Base-by-base conservation (phyloP, 257 asterid genomes). In the Petunia axillaris region DNA sequence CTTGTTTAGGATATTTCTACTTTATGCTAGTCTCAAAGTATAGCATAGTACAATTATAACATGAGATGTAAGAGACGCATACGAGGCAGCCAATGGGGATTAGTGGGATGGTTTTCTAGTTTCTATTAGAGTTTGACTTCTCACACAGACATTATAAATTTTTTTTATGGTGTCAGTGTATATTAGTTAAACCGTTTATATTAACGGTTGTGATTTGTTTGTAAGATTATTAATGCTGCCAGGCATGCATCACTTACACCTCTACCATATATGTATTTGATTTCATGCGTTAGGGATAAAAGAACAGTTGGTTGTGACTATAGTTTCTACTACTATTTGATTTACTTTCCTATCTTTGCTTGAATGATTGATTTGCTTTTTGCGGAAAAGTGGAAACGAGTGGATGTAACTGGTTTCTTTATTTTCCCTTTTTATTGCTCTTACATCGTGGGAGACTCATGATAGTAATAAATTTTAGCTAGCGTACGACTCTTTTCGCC, bases 21-120 rank as follows among this genome's bases (percentile, higher is more conserved):
- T 64, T 73, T 60, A 5, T 48, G 76, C 57, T 81, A 41, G 46
- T 78, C 8, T 16, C 9, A 66, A 16, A 55, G 64, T n/a, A 40
- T 68, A 75, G 57, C 59, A 82, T 41, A 77, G 74, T 48, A 25
- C 25, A 25, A 25, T 25, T 25, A 50, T 77, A 13, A 86, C 52
- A 76, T 87, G 89, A 88, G 90, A 83, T 87, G 90, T 87, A 87
- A 87, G 90, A 84, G 82, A 87, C 83, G 90, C 90, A 87, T 87
- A 84, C 90, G 79, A 87, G 87, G 90, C 65, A 81, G 88, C 81
- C 83, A 66, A 25, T 5, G 50, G 71, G 71, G 6, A 36, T 38
- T 39, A 70, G 39, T 48, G 38, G 76, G 71, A 40, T 4, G 25
- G 25, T 25, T 25, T 25, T 25, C 25, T 25, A 25, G 25, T 25